A percentile compares a stretch with the other conserved stretches of the same genome.
phyloP scores from a whole-genome alignment of 371 early-diverging fungal species.

The Mucor sp. region DNA sequence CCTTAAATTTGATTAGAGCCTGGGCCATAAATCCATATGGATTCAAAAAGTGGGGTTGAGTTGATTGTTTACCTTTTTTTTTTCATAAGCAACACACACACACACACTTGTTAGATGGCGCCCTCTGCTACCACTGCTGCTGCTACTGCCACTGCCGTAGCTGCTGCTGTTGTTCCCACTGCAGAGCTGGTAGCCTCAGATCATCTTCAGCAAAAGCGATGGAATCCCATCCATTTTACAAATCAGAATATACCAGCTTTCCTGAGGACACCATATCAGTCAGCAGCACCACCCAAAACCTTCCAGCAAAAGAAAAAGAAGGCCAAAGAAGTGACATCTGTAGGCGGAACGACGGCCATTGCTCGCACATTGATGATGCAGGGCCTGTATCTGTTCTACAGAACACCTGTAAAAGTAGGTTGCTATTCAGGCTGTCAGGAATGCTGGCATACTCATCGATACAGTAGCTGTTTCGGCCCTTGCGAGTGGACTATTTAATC shows the following conservation, averaged over 20 bases:
- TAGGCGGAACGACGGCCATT: slow-evolving; percentile 63
- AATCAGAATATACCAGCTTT: slow-evolving; percentile 18
- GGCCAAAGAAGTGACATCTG: slow-evolving; percentile 53
- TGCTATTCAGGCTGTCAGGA: not conserved
- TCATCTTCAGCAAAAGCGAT: not conserved
- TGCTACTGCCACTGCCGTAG: not conserved
- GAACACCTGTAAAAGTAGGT: slow-evolving; percentile 76
- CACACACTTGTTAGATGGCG: not conserved
- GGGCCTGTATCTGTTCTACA: slow-evolving; percentile 72
- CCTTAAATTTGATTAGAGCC: not conserved
- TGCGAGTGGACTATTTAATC: slow-evolving; percentile 78
- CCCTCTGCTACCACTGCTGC: slow-evolving; percentile 4
- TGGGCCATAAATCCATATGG: not conserved
- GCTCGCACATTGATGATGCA: slow-evolving; percentile 67
- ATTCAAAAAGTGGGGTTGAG: not conserved
- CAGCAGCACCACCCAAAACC: not conserved
- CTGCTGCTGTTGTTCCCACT: not conserved
- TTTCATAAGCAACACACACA: not conserved
- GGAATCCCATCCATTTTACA: slow-evolving; percentile 3
- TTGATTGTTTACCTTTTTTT: not conserved
- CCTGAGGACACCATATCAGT: slow-evolving; percentile 16
- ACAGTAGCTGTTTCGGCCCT: slow-evolving; percentile 70
- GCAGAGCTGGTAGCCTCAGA: slow-evolving; percentile 6
- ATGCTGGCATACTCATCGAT: not conserved
- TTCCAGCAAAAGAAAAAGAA: slow-evolving; percentile 35